Conservation (phyloP, 441 rosid species). For the Adansonia grandidieri region DNA sequence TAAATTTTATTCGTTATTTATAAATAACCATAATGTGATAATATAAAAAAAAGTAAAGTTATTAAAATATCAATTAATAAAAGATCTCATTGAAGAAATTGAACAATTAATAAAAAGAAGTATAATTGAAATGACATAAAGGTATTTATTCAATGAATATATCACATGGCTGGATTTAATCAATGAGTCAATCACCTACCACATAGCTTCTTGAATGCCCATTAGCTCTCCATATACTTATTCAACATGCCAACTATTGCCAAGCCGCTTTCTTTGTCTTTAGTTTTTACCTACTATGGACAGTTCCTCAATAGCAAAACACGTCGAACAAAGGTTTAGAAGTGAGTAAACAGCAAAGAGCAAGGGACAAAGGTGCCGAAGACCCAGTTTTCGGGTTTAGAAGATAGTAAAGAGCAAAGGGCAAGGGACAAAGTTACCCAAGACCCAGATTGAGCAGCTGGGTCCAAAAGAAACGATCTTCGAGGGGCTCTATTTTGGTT, state of each 20-base stretch:
- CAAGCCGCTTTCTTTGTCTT: background rate
- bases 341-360: background rate
- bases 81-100: background rate
- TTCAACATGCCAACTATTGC: too few species aligned
- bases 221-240: too few species aligned
- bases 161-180: background rate
- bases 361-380: background rate
- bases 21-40: background rate
- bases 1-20: too few species aligned
- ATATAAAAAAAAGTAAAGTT: background rate
- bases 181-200: background rate
- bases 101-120: background rate
- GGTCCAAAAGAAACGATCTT: background rate
- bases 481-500: background rate
- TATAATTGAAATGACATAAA: background rate
- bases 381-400: too few species aligned
- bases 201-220: conserved; percentile 9
- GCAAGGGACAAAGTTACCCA: background rate
- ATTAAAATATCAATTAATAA: background rate
- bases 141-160: background rate
- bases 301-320: background rate
- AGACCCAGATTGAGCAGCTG: background rate
- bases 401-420: too few species aligned
- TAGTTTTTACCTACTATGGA: background rate
- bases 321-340: background rate